Percentiles rank a stretch among this genome's conserved stretches.
Evolutionary conservation across 495 filamentous ascomycete genomes (phyloP).

Genomic region (Aspergillus nidulans): DNA sequence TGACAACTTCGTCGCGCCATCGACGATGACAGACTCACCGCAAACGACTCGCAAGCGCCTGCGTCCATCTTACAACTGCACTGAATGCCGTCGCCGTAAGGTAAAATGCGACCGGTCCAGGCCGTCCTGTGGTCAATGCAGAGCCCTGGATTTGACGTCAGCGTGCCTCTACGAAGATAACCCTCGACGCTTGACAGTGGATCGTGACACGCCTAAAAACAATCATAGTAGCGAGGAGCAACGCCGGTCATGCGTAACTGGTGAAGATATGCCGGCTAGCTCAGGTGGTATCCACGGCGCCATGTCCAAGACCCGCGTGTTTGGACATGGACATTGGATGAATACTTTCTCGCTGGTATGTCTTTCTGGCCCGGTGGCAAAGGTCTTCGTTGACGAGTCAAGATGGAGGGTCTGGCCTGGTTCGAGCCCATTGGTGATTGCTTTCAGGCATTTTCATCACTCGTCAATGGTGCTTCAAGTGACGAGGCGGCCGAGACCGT

Average conservation of each 20-base stretch:
- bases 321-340: constrained; percentile 31
- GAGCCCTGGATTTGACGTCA: background rate
- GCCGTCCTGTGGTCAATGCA: background rate
- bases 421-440: constrained; percentile 14
- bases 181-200: background rate
- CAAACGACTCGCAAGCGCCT: background rate
- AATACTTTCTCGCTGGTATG: constrained; percentile 23
- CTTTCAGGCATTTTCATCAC: constrained; percentile 19
- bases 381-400: constrained; percentile 13
- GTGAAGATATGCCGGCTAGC: background rate
- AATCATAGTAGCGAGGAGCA: background rate
- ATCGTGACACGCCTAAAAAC: background rate
- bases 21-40: background rate
- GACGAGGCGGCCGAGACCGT: constrained; percentile 6
- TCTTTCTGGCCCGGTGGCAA: background rate
- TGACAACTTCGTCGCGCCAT: background rate
- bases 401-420: constrained; percentile 20
- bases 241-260: background rate
- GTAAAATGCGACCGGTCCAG: background rate
- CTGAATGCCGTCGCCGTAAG: constrained; percentile 4
- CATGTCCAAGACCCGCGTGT: constrained; percentile 27
- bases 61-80: background rate
- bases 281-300: constrained; percentile 16
- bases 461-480: constrained; percentile 12
- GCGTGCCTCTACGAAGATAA: background rate